Evolutionary conservation across 768 basidiomycete genomes (phyloP), one percentile per base, ranked within the genome.

Genomic region (Pleurotus giganteus): DNA sequence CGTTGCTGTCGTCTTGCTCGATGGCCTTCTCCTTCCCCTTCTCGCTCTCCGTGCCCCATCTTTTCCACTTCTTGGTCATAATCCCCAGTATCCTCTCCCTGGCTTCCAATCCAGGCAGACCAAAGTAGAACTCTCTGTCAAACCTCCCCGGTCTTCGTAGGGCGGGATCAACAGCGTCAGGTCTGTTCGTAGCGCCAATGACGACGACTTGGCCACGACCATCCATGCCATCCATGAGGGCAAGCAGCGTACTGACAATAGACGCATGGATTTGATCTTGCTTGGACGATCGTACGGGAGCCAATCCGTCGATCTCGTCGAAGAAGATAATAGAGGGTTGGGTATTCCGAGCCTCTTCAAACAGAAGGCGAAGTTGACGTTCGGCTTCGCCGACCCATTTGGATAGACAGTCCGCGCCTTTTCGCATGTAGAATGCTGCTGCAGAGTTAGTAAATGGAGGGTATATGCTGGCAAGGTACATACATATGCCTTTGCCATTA

Each of bases 321-420:
- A 99, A 98, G 75, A 99, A 99, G 65, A 99, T 98, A 70, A 98
- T 98, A 60, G 88, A 90, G 0, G 97, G 96, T 64, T 98, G 96
- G 49, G 84, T 89, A 50, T 87, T 85, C 46, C 86, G 82, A 1
- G 97, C 97, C 74, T 98, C 96, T 60, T 98, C 96, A 67, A 99
- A 99, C 12, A 98, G 78, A 36, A 98, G 79, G 1, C 97, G 85
- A 2, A 99, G 79, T 67, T 98, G 96, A 1, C 97, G 85, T 66
- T 98, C 97, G 4, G 97, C 96, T 72, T 99, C 97, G 50, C 97
- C 97, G 11, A 99, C 97, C 96, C 96, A 99, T 74, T 99, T 99
- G 5, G 94, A 95, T 26, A 98, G 78, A 61, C 91, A 92, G 70
- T 99, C 97, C 29, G 97, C 97, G 17, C 97, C 97, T 73, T 99